These are phyloP conservation scores for Pseudozyma hubeiensis DNA, from an alignment of 1,284 basidiomycete species.

Conservation along the genomic window DNA sequence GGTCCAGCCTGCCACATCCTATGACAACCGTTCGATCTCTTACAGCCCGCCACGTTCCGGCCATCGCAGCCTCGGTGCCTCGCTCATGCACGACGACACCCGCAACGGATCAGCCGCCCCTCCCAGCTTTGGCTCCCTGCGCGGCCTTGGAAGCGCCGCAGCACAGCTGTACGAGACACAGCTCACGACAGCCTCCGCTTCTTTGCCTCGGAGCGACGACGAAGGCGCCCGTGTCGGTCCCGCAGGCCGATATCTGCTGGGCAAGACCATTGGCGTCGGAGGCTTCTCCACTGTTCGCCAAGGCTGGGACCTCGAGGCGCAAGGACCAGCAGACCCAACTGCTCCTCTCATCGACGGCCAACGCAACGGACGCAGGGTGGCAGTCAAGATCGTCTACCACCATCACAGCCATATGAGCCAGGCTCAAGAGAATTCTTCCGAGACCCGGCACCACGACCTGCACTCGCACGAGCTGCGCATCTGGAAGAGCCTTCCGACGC, in stretches of 20 bases:
- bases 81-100: slow-evolving; percentile 25
- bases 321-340: slow-evolving; percentile 26
- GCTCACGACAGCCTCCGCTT: slow-evolving; percentile 21
- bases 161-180: slow-evolving; percentile 35
- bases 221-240: slow-evolving; percentile 57
- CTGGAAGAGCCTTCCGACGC: slow-evolving; percentile 53
- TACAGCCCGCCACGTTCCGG: slow-evolving; percentile 44
- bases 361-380: slow-evolving; percentile 40
- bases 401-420: slow-evolving; percentile 13
- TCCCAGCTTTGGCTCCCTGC: slow-evolving; percentile 31
- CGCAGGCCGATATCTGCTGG: slow-evolving; percentile 76
- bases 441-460: background rate
- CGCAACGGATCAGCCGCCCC: slow-evolving; percentile 28
- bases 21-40: slow-evolving; percentile 42
- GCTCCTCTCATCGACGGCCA: slow-evolving; percentile 33
- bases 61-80: slow-evolving; percentile 32
- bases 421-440: background rate
- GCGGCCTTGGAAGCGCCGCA: slow-evolving; percentile 43
- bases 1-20: slow-evolving; percentile 23
- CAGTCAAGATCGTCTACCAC: slow-evolving; percentile 58
- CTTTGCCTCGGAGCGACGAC: slow-evolving; percentile 43
- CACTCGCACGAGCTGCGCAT: slow-evolving; percentile 53
- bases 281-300: slow-evolving; percentile 87
- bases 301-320: slow-evolving; percentile 68
- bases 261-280: slow-evolving; percentile 81